These are phyloP conservation scores for Tulasnella sp. DNA, from an alignment of 768 basidiomycete genomes.

Conservation along the genomic window DNA sequence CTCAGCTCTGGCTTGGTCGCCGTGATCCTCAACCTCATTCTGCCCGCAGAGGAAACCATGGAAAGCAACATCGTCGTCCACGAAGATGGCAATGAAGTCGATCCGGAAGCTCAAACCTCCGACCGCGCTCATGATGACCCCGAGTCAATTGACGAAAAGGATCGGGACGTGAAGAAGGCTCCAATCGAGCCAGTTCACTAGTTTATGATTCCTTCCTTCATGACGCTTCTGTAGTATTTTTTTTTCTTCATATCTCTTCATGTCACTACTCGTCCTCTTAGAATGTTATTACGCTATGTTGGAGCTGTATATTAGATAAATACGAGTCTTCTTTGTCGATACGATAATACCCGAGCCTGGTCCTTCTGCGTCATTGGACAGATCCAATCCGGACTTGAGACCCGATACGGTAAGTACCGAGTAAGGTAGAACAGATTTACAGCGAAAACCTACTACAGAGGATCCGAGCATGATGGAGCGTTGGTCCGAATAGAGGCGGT, in stretches of 20 bases:
- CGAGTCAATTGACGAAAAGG: constrained; percentile 11
- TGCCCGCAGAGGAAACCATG: constrained; percentile 36
- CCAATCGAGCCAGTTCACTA: constrained; percentile 21
- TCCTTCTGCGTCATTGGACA: background rate
- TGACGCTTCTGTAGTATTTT: background rate
- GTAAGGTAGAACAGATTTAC: no score
- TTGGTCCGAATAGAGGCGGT: background rate
- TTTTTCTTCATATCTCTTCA: background rate
- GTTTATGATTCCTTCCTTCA: background rate
- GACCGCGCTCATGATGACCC: constrained; percentile 6
- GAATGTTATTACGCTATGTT: background rate
- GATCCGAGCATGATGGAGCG: background rate
- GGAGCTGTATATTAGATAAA: background rate
- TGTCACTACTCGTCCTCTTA: background rate
- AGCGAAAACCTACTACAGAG: no score
- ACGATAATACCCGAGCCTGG: background rate
- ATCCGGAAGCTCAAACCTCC: constrained; percentile 9
- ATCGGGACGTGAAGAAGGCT: constrained; percentile 7
- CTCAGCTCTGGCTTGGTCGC: constrained; percentile 52
- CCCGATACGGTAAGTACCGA: background rate
- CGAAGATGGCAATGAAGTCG: background rate
- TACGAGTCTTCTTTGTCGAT: background rate
- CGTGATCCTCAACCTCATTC: constrained; percentile 47
- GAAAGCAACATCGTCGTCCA: background rate
- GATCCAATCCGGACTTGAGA: background rate